Percentiles rank a stretch among this genome's conserved stretches.
These are phyloP conservation scores for Fusarium coicis DNA, from an alignment of 2,329 filamentous ascomycete species.

Conservation along the genomic window DNA sequence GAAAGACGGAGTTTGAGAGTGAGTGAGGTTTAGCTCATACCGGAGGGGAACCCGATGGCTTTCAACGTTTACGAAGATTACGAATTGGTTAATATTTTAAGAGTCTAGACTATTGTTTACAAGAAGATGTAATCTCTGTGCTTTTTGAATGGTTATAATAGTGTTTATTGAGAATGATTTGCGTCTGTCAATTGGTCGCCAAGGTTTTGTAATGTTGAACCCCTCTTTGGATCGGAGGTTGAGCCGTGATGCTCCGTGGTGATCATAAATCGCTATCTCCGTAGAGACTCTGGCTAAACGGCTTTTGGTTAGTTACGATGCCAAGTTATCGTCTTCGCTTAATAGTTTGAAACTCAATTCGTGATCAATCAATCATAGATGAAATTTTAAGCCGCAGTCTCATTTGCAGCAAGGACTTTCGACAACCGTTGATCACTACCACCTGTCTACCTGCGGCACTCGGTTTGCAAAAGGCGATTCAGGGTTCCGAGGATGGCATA, in stretches of 20 bases:
- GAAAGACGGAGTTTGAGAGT: neutral
- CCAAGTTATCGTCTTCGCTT: neutral
- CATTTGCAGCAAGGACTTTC: accelerated
- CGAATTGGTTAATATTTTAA: neutral
- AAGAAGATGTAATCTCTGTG: accelerated
- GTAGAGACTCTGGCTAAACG: neutral
- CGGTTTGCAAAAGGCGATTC: too few species aligned
- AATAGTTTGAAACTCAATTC: neutral
- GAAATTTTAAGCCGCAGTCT: neutral
- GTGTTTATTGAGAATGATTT: accelerated
- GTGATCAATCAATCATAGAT: accelerated
- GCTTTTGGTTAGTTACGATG: neutral
- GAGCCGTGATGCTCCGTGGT: conserved; percentile 10
- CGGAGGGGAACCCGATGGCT: conserved; percentile 4
- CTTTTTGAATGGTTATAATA: neutral
- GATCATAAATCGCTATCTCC: conserved; percentile 5
- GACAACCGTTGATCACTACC: neutral
- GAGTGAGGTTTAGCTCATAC: neutral
- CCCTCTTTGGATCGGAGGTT: neutral
- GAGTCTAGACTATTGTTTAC: neutral
- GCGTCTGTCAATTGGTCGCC: neutral
- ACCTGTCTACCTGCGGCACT: neutral
- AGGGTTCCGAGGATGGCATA: too few species aligned
- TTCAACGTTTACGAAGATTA: accelerated
- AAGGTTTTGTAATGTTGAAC: neutral